Evolutionary conservation across 2,329 filamentous ascomycete species (phyloP).

Genomic region (Colletotrichum paranaense): DNA sequence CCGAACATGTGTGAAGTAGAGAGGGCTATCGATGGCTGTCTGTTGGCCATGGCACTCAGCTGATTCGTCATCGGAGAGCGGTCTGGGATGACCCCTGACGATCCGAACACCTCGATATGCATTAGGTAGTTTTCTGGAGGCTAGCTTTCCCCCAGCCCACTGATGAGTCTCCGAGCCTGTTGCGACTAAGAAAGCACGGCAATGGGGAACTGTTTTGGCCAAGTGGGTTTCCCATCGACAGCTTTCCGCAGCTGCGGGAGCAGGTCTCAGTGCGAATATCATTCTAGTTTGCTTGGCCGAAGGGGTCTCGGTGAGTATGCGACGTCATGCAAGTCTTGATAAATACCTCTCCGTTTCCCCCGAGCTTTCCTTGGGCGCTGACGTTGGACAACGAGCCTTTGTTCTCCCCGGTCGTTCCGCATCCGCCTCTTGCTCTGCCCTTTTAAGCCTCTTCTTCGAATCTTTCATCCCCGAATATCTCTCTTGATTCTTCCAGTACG

Average conservation of each 20-base stretch:
- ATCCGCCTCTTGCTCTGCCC: neutral
- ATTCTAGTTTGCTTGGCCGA: neutral
- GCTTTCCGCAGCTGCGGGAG: neutral
- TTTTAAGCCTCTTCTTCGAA: neutral
- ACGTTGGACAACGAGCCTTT: neutral
- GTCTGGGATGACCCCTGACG: constrained; percentile 20
- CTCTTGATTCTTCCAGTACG: neutral
- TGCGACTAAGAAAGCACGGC: neutral
- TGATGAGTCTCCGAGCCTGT: neutral
- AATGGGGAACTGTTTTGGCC: neutral
- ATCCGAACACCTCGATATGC: neutral
- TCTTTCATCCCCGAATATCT: neutral
- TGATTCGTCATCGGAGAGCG: neutral
- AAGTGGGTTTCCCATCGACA: constrained; percentile 1
- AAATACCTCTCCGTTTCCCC: constrained; percentile 21
- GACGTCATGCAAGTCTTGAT: constrained; percentile 8
- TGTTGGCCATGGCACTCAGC: neutral
- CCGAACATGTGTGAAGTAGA: neutral
- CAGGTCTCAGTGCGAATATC: neutral
- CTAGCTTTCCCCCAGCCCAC: neutral
- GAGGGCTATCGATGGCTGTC: neutral
- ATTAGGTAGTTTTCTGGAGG: neutral
- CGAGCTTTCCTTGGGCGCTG: neutral
- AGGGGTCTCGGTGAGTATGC: neutral
- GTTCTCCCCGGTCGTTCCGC: neutral